Percentiles rank a stretch among this genome's conserved stretches.
phyloP scores from a whole-genome alignment of 2,329 filamentous ascomycete species.

The Aureobasidium sp. region DNA sequence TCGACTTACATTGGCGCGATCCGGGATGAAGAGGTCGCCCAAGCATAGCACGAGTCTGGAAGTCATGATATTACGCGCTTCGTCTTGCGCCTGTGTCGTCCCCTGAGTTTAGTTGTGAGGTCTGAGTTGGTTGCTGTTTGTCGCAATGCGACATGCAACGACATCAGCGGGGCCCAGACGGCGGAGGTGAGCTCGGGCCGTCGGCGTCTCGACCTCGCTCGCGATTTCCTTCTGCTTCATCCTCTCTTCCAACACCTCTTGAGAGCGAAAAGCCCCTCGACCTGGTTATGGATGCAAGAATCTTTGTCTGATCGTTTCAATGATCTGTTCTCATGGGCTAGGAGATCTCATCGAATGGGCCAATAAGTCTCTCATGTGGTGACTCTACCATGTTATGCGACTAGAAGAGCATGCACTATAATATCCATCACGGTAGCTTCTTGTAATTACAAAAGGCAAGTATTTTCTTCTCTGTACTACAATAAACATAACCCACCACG shows the following conservation, averaged over 20 bases:
- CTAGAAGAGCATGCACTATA: background rate
- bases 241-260: background rate
- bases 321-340: background rate
- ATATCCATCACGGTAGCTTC: too few species aligned
- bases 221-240: background rate
- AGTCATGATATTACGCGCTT: constrained; percentile 47
- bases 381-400: background rate
- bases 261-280: background rate
- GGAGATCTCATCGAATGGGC: background rate
- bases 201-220: background rate
- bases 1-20: constrained; percentile 64
- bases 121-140: background rate
- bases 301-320: background rate
- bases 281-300: background rate
- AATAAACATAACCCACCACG: background rate
- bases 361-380: background rate
- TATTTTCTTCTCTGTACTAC: background rate
- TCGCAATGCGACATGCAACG: constrained; percentile 1
- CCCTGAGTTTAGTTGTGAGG: background rate
- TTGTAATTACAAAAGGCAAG: background rate
- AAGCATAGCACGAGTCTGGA: constrained; percentile 87
- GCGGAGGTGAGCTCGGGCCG: constrained; percentile 10
- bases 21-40: constrained; percentile 88
- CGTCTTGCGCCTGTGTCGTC: background rate
- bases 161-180: constrained; percentile 6